Evolutionary conservation across 75 land plant genomes (phyloP), one percentile per base, ranked within the genome.

Genomic region (Chamaecyparis obtusa): DNA sequence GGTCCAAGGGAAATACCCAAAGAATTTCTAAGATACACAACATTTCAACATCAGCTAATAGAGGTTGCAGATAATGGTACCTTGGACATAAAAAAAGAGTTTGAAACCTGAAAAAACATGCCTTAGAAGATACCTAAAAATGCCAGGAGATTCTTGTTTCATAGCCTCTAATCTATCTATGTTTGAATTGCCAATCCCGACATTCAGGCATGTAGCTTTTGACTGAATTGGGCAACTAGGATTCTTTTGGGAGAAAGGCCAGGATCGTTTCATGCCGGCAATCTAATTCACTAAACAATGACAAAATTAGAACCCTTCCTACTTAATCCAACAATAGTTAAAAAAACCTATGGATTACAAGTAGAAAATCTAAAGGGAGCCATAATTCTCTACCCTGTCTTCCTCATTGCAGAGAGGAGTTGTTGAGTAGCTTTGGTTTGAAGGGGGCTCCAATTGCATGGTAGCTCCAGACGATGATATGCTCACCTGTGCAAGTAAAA

Each of bases 401-500:
- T 91, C 91, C 85, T 90, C 91, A 10, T 85, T 86, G 86, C 88
- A 89, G 7, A 51, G 64, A 15, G 87, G 30, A 72, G 87, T 92
- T 85, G 88, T 88, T 85, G 49, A 85, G 72, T 46, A 90, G 87
- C 87, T 94, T 94, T 94, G 95, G 95, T 94, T 94, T 92, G 95
- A 94, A 94, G 95, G 95, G 95, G 95, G 95, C 95, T 94, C 95
- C 85, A 91, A 88, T 88, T 89, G 94, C 84, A 88, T 83, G 88
- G 86, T 88, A 60, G 86, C 85, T 67, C 91, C 88, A 87, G 94
- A 86, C 4, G 93, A 75, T 36, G 87, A 54, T 17, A 79, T 37
- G 43, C 80, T 87, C 84, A 60, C 83, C 85, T 89, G 85, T 81
- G 87, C 2, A 74, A 13, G n/a, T 32, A 81, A 81, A n/a, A 44